These are phyloP conservation scores for Ammopiptanthus mongolicus DNA, from an alignment of 306 rosid genomes.

Conservation along the genomic window DNA sequence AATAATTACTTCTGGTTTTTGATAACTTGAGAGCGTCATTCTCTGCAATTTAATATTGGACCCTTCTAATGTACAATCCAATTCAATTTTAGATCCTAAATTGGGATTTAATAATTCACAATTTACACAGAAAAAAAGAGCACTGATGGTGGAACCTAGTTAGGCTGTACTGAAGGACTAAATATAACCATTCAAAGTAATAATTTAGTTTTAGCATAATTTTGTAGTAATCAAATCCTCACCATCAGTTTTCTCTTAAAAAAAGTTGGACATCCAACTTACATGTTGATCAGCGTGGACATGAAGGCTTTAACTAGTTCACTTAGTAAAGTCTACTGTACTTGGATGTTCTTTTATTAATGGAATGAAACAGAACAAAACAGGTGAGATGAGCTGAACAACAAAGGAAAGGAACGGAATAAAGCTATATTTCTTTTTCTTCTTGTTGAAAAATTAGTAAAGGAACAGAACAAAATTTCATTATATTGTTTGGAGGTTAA, in stretches of 20 bases:
- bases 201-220: background rate
- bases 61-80: background rate
- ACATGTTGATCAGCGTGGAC: background rate
- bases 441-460: too few relatives aligned
- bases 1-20: background rate
- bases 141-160: background rate
- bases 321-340: too few relatives aligned
- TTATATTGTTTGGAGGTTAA: too few relatives aligned
- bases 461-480: too few relatives aligned
- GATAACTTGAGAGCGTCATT: background rate
- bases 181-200: background rate
- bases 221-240: background rate
- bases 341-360: too few relatives aligned
- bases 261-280: background rate
- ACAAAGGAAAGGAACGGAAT: too few relatives aligned
- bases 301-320: background rate
- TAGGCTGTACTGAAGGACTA: background rate
- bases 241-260: background rate
- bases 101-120: background rate
- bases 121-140: background rate
- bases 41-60: background rate
- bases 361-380: too few relatives aligned
- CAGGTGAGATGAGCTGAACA: too few relatives aligned
- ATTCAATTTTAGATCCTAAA: slow-evolving; percentile 1
- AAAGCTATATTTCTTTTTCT: too few relatives aligned